Conservation (phyloP, 495 filamentous ascomycete species). For the Hypoxylon fuscum region DNA sequence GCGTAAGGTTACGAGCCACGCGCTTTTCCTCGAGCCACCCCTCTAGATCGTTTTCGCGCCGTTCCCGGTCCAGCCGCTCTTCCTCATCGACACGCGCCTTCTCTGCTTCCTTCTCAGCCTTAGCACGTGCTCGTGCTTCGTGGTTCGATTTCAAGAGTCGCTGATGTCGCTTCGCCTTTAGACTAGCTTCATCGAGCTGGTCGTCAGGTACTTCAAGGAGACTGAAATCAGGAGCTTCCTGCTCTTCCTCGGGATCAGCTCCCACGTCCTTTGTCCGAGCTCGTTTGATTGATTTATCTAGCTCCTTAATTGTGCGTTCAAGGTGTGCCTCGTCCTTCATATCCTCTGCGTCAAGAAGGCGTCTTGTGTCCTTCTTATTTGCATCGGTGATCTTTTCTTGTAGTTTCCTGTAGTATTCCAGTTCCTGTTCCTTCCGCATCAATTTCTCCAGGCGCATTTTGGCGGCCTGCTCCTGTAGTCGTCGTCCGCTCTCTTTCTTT, state of each 20-base stretch:
- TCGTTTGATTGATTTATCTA: slow-evolving; percentile 86
- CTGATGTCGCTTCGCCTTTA: slow-evolving; percentile 92
- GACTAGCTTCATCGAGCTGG: slow-evolving; percentile 85
- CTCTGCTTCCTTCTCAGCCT: slow-evolving; percentile 93
- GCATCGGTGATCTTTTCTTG: slow-evolving; percentile 69
- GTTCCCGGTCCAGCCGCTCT: slow-evolving; percentile 81
- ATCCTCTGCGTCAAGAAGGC: slow-evolving; percentile 87
- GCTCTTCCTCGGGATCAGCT: slow-evolving; percentile 76
- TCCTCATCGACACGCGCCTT: slow-evolving; percentile 83
- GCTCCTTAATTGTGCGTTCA: slow-evolving; percentile 81
- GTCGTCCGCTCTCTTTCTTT: slow-evolving; percentile 88
- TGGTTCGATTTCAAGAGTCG: slow-evolving; percentile 91
- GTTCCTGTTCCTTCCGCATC: slow-evolving; percentile 92
- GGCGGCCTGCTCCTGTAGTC: slow-evolving; percentile 94
- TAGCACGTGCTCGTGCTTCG: slow-evolving; percentile 88
- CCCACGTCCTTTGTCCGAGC: slow-evolving; percentile 93
- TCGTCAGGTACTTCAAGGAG: slow-evolving; percentile 91
- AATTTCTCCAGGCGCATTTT: slow-evolving; percentile 96
- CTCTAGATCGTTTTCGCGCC: slow-evolving; percentile 82
- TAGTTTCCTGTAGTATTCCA: slow-evolving; percentile 91
- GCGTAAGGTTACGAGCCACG: slow-evolving; percentile 72
- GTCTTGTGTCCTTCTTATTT: slow-evolving; percentile 88
- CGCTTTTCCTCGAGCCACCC: slow-evolving; percentile 86
- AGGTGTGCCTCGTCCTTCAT: slow-evolving; percentile 87
- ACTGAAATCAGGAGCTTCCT: slow-evolving; percentile 82